These are phyloP conservation scores for Trichocomaceae sp. DNA, from an alignment of 2,329 filamentous ascomycete species.

Conservation along the genomic window DNA sequence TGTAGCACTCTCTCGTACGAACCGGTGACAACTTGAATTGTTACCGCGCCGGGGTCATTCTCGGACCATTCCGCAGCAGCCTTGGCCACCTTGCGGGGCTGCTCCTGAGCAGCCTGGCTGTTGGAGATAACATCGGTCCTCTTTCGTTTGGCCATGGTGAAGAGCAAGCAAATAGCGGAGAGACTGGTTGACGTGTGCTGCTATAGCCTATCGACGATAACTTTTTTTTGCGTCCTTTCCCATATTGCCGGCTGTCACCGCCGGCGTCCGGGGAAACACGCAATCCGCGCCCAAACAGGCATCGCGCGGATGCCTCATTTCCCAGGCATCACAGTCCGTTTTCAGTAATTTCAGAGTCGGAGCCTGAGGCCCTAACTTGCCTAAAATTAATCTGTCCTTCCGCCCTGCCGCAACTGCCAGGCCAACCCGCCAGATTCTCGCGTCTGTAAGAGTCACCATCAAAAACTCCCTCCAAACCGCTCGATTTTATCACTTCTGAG, in stretches of 20 bases:
- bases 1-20: constrained; percentile 93
- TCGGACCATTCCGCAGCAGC: constrained; percentile 21
- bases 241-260: constrained; percentile 10
- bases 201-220: not conserved
- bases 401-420: constrained; percentile 20
- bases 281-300: not conserved
- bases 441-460: constrained; percentile 28
- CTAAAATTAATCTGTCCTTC: constrained; percentile 19
- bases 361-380: too few relatives aligned
- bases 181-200: not conserved
- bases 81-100: constrained; percentile 31
- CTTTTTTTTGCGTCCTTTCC: not conserved
- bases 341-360: not conserved
- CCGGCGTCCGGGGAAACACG: constrained; percentile 8
- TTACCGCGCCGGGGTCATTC: constrained; percentile 37
- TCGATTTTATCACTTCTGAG: constrained; percentile 39
- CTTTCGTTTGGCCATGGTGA: constrained; percentile 42
- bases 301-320: not conserved
- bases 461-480: constrained; percentile 33
- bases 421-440: constrained; percentile 23
- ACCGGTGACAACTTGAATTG: constrained; percentile 84
- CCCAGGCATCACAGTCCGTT: constrained; percentile 4
- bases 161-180: not conserved
- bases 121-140: constrained; percentile 31
- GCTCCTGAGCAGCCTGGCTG: constrained; percentile 16